Percentiles rank a stretch among this genome's conserved stretches.
phyloP scores from a whole-genome alignment of 2,329 filamentous ascomycete species.

The Myriosclerotinia curreyana region DNA sequence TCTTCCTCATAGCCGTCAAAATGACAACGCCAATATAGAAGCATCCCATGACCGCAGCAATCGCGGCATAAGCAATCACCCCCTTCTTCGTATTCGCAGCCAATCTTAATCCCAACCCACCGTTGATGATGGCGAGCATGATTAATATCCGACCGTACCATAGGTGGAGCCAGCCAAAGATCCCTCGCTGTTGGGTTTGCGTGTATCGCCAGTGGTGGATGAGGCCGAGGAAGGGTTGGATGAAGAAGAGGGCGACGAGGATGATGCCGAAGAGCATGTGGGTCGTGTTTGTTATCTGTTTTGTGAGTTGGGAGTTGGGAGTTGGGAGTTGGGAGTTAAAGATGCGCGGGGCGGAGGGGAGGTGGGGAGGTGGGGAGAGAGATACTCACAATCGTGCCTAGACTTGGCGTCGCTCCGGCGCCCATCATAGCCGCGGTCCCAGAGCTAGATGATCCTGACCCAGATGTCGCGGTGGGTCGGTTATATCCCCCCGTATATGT shows the following conservation, averaged over 20 bases:
- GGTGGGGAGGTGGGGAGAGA: too few relatives aligned
- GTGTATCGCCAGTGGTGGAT: slow-evolving; percentile 56
- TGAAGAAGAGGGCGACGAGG: slow-evolving; percentile 51
- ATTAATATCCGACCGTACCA: slow-evolving; percentile 61
- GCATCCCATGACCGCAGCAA: slow-evolving; percentile 50
- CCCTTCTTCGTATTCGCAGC: slow-evolving; percentile 43
- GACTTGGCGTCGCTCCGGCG: neutral
- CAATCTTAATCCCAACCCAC: slow-evolving; percentile 57
- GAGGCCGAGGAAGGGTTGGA: slow-evolving; percentile 58
- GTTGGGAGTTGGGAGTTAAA: too few relatives aligned
- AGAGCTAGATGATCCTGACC: neutral
- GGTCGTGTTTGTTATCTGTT: slow-evolving; percentile 50
- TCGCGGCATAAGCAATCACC: slow-evolving; percentile 54
- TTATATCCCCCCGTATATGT: neutral
- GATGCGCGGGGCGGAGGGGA: slow-evolving; percentile 9
- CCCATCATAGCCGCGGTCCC: neutral
- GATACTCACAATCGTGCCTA: slow-evolving; percentile 43
- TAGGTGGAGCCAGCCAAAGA: slow-evolving; percentile 56
- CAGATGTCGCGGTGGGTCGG: neutral
- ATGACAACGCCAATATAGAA: slow-evolving; percentile 43
- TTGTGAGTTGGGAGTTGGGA: slow-evolving; percentile 24
- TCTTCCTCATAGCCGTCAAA: slow-evolving; percentile 24
- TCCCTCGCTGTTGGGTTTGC: slow-evolving; percentile 47
- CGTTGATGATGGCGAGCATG: slow-evolving; percentile 59
- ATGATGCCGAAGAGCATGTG: slow-evolving; percentile 58